A percentile compares a stretch with the other conserved stretches of the same genome.
phyloP scores from a whole-genome alignment of 139 green algal species.

The Volvox africanus region DNA sequence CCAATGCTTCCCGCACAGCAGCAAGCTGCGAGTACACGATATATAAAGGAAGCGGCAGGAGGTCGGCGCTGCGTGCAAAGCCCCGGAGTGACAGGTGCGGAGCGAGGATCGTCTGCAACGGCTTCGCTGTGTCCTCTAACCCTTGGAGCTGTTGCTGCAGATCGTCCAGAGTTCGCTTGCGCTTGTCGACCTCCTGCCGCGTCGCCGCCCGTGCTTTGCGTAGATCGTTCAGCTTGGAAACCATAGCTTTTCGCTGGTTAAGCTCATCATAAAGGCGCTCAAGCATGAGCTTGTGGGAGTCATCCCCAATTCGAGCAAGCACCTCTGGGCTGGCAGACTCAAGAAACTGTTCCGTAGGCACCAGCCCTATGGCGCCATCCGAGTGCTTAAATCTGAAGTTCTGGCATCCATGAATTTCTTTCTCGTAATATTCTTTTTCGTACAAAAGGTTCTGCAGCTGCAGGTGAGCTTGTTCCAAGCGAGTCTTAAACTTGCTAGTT shows the following conservation, averaged over 20 bases:
- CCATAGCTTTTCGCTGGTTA: constrained; percentile 62
- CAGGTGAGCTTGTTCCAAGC: constrained; percentile 70
- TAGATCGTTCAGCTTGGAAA: constrained; percentile 58
- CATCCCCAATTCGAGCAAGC: neutral
- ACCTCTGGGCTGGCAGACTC: constrained; percentile 24
- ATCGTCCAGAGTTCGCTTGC: constrained; percentile 59
- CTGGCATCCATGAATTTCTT: constrained; percentile 77
- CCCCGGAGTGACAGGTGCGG: constrained; percentile 31
- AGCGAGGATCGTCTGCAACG: constrained; percentile 56
- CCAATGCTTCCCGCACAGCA: constrained; percentile 59
- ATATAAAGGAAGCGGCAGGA: constrained; percentile 76
- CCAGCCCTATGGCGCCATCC: constrained; percentile 68
- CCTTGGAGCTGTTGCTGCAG: constrained; percentile 65
- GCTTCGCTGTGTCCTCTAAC: constrained; percentile 57
- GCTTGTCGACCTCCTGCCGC: constrained; percentile 50
- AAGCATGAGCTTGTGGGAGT: constrained; percentile 60
- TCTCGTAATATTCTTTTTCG: constrained; percentile 81
- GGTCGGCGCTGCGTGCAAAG: constrained; percentile 52
- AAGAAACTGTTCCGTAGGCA: constrained; percentile 67
- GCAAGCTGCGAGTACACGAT: constrained; percentile 77
- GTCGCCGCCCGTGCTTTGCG: constrained; percentile 31
- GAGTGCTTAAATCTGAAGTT: constrained; percentile 71
- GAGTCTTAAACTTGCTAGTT: constrained; percentile 66
- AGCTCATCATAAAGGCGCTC: constrained; percentile 69
- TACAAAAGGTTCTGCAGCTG: constrained; percentile 83